A percentile compares a stretch with the other conserved stretches of the same genome.
phyloP scores from a whole-genome alignment of 2,329 filamentous ascomycete genomes.

The Trichoderma sp. region DNA sequence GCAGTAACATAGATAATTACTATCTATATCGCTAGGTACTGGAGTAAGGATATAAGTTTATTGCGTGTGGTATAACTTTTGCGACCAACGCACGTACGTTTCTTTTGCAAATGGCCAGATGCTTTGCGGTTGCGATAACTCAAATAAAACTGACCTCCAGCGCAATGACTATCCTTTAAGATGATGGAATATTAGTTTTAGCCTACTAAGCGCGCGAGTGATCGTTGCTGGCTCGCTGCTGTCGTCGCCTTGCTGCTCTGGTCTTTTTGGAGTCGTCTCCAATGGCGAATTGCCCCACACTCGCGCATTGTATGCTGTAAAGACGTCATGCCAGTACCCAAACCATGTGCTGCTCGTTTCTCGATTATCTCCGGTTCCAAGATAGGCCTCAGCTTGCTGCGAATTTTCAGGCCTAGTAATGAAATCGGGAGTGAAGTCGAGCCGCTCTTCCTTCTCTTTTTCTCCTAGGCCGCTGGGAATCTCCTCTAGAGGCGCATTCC shows the following conservation, averaged over 20 bases:
- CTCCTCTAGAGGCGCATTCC: neutral
- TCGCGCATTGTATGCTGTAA: slow-evolving; percentile 17
- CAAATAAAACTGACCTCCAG: neutral
- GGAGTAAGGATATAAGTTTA: neutral
- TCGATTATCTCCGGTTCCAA: neutral
- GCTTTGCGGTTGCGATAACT: neutral
- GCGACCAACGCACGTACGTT: neutral
- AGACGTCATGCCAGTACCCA: slow-evolving; percentile 9
- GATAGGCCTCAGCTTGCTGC: neutral
- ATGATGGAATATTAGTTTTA: slow-evolving; percentile 7
- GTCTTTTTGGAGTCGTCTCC: neutral
- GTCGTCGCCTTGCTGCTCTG: neutral
- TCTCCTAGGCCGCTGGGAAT: neutral
- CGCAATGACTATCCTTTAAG: neutral
- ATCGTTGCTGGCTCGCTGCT: neutral
- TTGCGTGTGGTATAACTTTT: neutral
- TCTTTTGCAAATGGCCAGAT: neutral
- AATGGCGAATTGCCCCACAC: slow-evolving; percentile 12
- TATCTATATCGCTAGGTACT: neutral
- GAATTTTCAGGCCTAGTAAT: neutral
- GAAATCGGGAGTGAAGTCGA: slow-evolving; percentile 12
- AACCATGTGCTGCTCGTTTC: slow-evolving; percentile 6
- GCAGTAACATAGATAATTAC: neutral
- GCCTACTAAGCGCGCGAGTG: slow-evolving; percentile 4
- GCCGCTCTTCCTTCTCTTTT: neutral